phyloP scores from a whole-genome alignment of 805 yeast species.

The Saturnispora dispora region DNA sequence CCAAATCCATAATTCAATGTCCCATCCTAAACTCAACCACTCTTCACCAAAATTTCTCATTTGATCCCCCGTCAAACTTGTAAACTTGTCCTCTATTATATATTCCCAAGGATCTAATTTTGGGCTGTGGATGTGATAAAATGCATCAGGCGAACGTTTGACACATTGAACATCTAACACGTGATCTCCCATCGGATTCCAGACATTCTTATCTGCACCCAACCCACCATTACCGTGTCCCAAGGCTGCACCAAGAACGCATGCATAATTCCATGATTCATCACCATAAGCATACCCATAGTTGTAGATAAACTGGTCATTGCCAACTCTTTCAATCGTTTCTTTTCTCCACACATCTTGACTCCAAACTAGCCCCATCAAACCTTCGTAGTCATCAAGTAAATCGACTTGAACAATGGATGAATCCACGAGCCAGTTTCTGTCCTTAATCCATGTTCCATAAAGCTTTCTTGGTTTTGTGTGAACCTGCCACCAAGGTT shows the following conservation, averaged over 20 bases:
- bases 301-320: constrained; percentile 11
- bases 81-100: constrained; percentile 14
- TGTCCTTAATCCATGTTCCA: constrained; percentile 15
- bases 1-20: constrained; percentile 23
- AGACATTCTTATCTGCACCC: constrained; percentile 5
- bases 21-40: constrained; percentile 15
- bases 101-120: constrained; percentile 41
- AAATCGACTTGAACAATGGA: constrained; percentile 25
- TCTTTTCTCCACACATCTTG: constrained; percentile 11
- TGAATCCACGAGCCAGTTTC: constrained; percentile 16
- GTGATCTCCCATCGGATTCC: constrained; percentile 5
- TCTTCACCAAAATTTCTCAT: constrained; percentile 23
- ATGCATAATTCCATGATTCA: constrained; percentile 8
- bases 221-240: constrained; percentile 7
- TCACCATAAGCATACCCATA: constrained; percentile 17
- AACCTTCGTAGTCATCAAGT: constrained; percentile 17
- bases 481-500: constrained; percentile 41
- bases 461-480: constrained; percentile 22
- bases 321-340: constrained; percentile 9
- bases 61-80: constrained; percentile 11
- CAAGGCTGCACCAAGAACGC: constrained; percentile 9
- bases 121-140: constrained; percentile 41
- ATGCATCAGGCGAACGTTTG: constrained; percentile 19
- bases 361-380: constrained; percentile 9
- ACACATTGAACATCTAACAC: not conserved